A percentile compares a stretch with the other conserved stretches of the same genome.
These are phyloP conservation scores for Chaetomiaceae sp. DNA, from an alignment of 2,329 filamentous ascomycete genomes.

Conservation along the genomic window DNA sequence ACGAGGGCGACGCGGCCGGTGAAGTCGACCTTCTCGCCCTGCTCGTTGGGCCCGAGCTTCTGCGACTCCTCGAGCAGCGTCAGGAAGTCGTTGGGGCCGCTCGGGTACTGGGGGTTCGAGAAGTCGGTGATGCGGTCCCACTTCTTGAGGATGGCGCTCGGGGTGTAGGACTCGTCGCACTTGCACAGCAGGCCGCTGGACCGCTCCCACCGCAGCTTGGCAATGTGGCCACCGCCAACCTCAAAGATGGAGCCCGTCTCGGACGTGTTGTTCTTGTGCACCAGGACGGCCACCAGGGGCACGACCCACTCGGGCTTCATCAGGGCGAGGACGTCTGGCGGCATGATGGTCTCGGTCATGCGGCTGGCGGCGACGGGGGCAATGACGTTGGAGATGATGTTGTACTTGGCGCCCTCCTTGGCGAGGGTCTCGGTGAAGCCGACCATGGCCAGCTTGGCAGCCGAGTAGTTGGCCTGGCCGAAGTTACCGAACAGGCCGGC, in stretches of 20 bases:
- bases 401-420: conserved; percentile 97
- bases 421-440: conserved; percentile 97
- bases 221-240: conserved; percentile 84
- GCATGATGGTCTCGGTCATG: conserved; percentile 95
- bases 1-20: conserved; percentile 80
- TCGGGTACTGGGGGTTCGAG: conserved; percentile 75
- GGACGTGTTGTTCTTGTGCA: conserved; percentile 74
- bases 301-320: conserved; percentile 94
- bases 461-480: conserved; percentile 94
- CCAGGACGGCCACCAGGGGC: conserved; percentile 81
- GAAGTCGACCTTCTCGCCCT: conserved; percentile 73
- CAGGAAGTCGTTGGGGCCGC: conserved; percentile 83
- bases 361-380: conserved; percentile 91
- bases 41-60: conserved; percentile 68
- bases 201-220: conserved; percentile 94
- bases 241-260: conserved; percentile 93
- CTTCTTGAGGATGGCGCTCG: conserved; percentile 80
- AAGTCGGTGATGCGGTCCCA: conserved; percentile 89
- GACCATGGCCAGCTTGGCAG: conserved; percentile 90
- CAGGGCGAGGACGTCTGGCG: conserved; percentile 80
- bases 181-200: conserved; percentile 84
- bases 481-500: conserved; percentile 94
- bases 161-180: conserved; percentile 82
- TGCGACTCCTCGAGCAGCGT: conserved; percentile 76
- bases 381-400: conserved; percentile 93